These are phyloP conservation scores for Rosa hybrid DNA, from an alignment of 331 rosid species.

Conservation along the genomic window DNA sequence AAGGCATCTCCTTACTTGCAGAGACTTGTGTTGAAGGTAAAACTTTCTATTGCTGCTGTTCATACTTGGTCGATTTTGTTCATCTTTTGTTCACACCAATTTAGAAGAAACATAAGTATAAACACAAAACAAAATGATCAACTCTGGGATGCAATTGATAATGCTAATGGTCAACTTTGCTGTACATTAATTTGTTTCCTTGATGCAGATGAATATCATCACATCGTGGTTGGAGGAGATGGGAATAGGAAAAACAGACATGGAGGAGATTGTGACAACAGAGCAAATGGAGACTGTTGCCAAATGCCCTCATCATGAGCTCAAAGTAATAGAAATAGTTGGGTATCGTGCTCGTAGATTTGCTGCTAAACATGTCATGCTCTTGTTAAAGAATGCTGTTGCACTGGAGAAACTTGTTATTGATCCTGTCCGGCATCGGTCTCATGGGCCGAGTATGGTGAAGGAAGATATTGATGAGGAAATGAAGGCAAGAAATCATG, in stretches of 20 bases:
- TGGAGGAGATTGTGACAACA: background rate
- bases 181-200: background rate
- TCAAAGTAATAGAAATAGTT: background rate
- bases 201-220: background rate
- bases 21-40: conserved; percentile 13
- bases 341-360: background rate
- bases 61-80: background rate
- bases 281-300: background rate
- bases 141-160: background rate
- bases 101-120: background rate
- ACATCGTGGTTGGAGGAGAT: conserved; percentile 2
- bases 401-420: conserved; percentile 1
- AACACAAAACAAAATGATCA: background rate
- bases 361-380: background rate
- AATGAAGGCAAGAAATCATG: background rate
- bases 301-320: background rate
- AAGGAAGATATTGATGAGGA: background rate
- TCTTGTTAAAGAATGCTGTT: background rate
- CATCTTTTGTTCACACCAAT: background rate
- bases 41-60: background rate
- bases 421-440: conserved; percentile 1
- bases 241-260: background rate
- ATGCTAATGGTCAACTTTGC: background rate
- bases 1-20: conserved; percentile 15
- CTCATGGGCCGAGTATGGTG: background rate